Conservation (phyloP, 192 early-diverging fungal species). For the Backusella australiensis region DNA sequence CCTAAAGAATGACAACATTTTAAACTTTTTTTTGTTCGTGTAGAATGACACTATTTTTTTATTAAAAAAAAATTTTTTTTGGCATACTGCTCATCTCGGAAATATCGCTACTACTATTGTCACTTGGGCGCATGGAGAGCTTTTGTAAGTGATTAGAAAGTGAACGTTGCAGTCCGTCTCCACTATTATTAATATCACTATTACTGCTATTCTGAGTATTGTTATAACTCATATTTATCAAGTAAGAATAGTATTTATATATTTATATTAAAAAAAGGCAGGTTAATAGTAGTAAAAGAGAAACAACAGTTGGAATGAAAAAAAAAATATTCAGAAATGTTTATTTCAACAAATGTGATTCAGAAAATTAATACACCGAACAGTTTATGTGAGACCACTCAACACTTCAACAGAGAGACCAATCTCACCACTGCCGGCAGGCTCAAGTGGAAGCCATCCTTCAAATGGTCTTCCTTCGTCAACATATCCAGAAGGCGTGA, state of each 20-base stretch:
- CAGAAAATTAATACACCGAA: not conserved
- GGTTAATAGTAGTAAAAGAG: not conserved
- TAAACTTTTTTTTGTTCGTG: not conserved
- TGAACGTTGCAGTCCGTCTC: constrained; percentile 18
- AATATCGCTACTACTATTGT: not conserved
- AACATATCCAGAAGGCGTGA: constrained; percentile 53
- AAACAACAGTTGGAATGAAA: not conserved
- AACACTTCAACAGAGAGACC: constrained; percentile 19
- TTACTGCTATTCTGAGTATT: not conserved
- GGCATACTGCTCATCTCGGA: constrained; percentile 14
- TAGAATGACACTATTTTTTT: not conserved
- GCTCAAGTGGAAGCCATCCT: constrained; percentile 24
- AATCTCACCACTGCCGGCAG: constrained; percentile 24
- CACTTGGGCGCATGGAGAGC: constrained; percentile 6
- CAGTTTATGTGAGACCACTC: not conserved
- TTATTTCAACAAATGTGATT: constrained; percentile 8
- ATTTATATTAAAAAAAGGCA: not conserved
- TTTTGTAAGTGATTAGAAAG: constrained; percentile 26
- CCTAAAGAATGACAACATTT: not conserved
- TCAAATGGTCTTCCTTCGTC: constrained; percentile 25
- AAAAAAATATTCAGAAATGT: not conserved
- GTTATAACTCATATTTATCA: not conserved
- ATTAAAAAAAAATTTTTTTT: not conserved
- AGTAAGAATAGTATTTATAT: not conserved
- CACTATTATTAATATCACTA: not conserved